These are phyloP conservation scores for Xylogone sp. DNA, from an alignment of 2,329 filamentous ascomycete genomes.

Conservation along the genomic window DNA sequence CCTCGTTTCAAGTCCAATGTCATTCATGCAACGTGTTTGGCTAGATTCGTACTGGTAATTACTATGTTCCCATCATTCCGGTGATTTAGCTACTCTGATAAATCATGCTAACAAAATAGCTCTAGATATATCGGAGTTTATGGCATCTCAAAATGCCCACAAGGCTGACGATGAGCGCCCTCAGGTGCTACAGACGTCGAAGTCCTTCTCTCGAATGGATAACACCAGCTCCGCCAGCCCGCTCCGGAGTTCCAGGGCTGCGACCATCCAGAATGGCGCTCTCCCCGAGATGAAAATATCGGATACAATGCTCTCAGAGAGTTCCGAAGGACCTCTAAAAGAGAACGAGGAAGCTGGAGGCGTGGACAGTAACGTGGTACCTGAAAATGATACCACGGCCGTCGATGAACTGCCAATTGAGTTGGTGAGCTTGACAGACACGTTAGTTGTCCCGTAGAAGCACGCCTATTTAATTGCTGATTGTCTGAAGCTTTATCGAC, in stretches of 20 bases:
- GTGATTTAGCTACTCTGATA: slow-evolving; percentile 1
- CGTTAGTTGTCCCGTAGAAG: slow-evolving; percentile 43
- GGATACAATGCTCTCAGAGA: slow-evolving; percentile 11
- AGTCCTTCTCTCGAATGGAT: slow-evolving; percentile 34
- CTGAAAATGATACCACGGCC: slow-evolving; percentile 37
- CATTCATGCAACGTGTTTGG: slow-evolving; percentile 23
- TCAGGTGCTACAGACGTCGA: slow-evolving; percentile 30
- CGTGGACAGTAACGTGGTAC: slow-evolving; percentile 15
- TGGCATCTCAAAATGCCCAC: slow-evolving; percentile 21
- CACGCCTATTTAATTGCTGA: slow-evolving; percentile 13
- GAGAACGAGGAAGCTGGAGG: slow-evolving; percentile 37
- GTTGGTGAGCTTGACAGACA: slow-evolving; percentile 83
- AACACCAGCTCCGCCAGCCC: slow-evolving; percentile 14
- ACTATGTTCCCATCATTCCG: slow-evolving; percentile 3
- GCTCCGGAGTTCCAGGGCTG: slow-evolving; percentile 22
- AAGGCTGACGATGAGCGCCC: slow-evolving; percentile 23
- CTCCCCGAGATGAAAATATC: slow-evolving; percentile 11
- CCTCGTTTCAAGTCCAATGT: slow-evolving; percentile 23
- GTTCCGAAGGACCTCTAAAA: slow-evolving; percentile 15
- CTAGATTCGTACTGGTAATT: slow-evolving; percentile 16
- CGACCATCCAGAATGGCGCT: slow-evolving; percentile 26
- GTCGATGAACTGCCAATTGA: slow-evolving; percentile 93
- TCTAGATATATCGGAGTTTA: slow-evolving; percentile 26
- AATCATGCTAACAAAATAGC: slow-evolving; percentile 24
- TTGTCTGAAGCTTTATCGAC: slow-evolving; percentile 71